phyloP scores from a whole-genome alignment of 2,329 filamentous ascomycete genomes.

The Ophiostoma sp. region DNA sequence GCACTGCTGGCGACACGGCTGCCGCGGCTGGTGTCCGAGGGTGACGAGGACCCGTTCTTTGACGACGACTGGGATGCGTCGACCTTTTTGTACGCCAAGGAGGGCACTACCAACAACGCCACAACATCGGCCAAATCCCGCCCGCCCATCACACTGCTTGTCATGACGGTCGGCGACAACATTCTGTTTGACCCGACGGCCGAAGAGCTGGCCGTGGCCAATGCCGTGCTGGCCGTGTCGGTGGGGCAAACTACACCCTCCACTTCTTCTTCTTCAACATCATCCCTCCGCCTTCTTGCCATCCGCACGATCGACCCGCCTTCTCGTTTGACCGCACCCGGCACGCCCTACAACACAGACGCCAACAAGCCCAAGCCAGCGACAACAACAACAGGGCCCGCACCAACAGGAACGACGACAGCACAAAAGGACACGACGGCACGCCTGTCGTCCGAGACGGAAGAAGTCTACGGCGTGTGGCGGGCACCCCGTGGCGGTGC shows the following conservation, averaged over 20 bases:
- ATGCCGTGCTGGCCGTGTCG: slow-evolving; percentile 83
- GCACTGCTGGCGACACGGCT: slow-evolving; percentile 85
- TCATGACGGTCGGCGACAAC: slow-evolving; percentile 81
- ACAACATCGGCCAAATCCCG: slow-evolving; percentile 41
- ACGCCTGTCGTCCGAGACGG: slow-evolving; percentile 47
- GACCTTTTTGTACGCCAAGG: slow-evolving; percentile 69
- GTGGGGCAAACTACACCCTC: slow-evolving; percentile 55
- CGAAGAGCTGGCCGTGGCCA: slow-evolving; percentile 91
- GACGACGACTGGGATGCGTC: slow-evolving; percentile 96
- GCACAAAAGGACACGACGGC: slow-evolving; percentile 35
- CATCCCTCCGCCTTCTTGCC: slow-evolving; percentile 61
- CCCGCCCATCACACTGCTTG: slow-evolving; percentile 86
- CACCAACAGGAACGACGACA: background rate
- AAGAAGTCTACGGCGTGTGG: slow-evolving; percentile 74
- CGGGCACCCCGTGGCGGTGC: slow-evolving; percentile 80
- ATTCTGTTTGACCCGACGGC: slow-evolving; percentile 91
- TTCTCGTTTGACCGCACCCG: slow-evolving; percentile 69
- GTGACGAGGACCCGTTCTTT: slow-evolving; percentile 95
- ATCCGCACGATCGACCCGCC: slow-evolving; percentile 75
- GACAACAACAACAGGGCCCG: slow-evolving; percentile 20
- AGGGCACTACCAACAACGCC: background rate
- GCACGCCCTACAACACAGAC: slow-evolving; percentile 65
- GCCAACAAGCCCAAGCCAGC: slow-evolving; percentile 50
- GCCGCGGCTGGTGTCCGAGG: slow-evolving; percentile 80
- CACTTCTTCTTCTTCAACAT: slow-evolving; percentile 26